A percentile compares a stretch with the other conserved stretches of the same genome.
Conservation (phyloP, 1,284 basidiomycete species). For the Polyporus tsugae region DNA sequence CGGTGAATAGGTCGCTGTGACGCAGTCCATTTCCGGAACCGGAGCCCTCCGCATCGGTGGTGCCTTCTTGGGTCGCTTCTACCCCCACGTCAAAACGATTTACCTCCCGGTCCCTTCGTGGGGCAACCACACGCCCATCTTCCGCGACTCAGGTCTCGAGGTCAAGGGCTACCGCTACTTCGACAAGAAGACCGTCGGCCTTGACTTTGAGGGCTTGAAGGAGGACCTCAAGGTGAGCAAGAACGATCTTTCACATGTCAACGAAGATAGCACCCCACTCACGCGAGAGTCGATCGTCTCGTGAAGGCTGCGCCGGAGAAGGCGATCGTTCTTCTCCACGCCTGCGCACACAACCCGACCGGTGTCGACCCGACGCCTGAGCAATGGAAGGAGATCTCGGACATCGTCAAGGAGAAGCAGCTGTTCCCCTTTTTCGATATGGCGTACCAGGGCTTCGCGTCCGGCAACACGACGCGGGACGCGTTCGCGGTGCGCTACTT, state of each 20-base stretch:
- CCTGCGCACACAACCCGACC: slow-evolving; percentile 98
- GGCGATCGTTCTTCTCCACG: slow-evolving; percentile 87
- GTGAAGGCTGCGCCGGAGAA: slow-evolving; percentile 76
- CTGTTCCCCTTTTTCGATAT: slow-evolving; percentile 96
- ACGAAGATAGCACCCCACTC: not conserved
- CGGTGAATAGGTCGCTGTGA: slow-evolving; percentile 78
- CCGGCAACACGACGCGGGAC: slow-evolving; percentile 88
- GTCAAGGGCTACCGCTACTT: slow-evolving; percentile 96
- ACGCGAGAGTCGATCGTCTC: not conserved
- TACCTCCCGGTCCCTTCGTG: slow-evolving; percentile 96
- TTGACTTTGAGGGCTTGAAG: slow-evolving; percentile 94
- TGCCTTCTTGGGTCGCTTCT: slow-evolving; percentile 92
- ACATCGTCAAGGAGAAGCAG: slow-evolving; percentile 87
- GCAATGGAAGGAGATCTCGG: slow-evolving; percentile 94
- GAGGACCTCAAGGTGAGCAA: slow-evolving; percentile 77
- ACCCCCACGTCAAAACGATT: slow-evolving; percentile 88
- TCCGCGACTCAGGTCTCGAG: slow-evolving; percentile 92
- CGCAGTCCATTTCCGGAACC: slow-evolving; percentile 98
- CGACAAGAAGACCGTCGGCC: slow-evolving; percentile 91
- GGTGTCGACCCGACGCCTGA: slow-evolving; percentile 94
- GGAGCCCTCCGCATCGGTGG: slow-evolving; percentile 97
- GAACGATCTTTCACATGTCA: not conserved
- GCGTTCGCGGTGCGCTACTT: slow-evolving; percentile 97
- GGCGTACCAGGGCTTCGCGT: slow-evolving; percentile 98
- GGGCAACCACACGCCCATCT: slow-evolving; percentile 95